Evolutionary conservation across 441 rosid species (phyloP), one percentile per base, ranked within the genome.

Genomic region (Gossypium gossypioides): DNA sequence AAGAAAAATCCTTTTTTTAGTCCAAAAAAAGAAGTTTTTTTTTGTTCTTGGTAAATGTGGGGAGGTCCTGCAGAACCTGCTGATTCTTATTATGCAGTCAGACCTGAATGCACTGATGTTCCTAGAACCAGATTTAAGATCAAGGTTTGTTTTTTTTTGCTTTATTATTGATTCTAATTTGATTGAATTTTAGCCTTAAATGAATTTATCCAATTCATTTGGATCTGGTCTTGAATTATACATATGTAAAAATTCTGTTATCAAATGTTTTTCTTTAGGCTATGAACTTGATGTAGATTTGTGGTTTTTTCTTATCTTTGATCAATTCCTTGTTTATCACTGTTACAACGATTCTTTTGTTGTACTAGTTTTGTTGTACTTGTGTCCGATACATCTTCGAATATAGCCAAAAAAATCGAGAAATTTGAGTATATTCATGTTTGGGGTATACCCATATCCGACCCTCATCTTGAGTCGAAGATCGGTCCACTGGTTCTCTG

Each of bases 61-160:
- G 81, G 92, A 55, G 79, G 78, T 46, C 56, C 80, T 2, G 86
- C 89, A 61, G 88, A 86, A 59, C 87, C 94, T 54, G 88, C 93
- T 59, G 98, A 93, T 86, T 86, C 96, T 79, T 93, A 87, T 80
- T 93, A 93, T 67, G 79, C 78, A 85, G 91, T 93, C 81, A 87
- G 98, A 37, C 89, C 94, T 62, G 96, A 91, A 54, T 93, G 98
- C 84, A 86, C 87, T 59, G 94, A 93, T 82, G 97, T 89, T 68
- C 96, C 97, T 21, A 90, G 81, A 71, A 81, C 95, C 78, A 82
- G 83, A 83, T 92, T 92, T 85, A 92, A 88, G 78, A 92, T 92
- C 88, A 90, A 81, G 91, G 97, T 92, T 75, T 62, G 86, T 7
- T 21, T 22, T 25, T 22, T 57, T 24, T 58, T 25, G 9, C 37